Base-by-base conservation (phyloP, 2,329 filamentous ascomycete genomes). In the Phaeophleospora eucalypticola region DNA sequence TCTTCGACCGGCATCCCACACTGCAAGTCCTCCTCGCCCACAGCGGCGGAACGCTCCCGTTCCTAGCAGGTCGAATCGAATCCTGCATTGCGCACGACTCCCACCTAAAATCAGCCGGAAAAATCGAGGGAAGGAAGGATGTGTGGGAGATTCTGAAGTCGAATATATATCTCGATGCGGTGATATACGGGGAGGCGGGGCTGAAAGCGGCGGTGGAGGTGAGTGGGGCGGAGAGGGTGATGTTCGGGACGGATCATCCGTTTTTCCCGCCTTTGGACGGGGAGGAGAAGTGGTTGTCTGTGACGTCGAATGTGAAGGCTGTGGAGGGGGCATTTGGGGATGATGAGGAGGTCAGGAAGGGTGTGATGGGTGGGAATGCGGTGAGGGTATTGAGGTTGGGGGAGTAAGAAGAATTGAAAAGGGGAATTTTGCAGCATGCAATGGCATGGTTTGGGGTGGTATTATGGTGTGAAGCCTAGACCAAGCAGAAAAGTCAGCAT, bases 101-200 rank as follows among this genome's bases (percentile, higher is more conserved):
- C 0, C 82, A 89, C 62, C 76, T 94, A 33, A 79, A 84, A 45
- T 72, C 75, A 1, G 77, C 82, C 50, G 84, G 83, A 8, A 81
- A 77, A 60, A 70, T 75, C 1, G 67, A 72, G 10, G 74, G 80
- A 68, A 75, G 71, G 75, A 70, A 76, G 45, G 74, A 73, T 45
- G 67, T 85, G 0, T 84, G 81, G 82, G 80, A 84, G 58, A 71
- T 86, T 2, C 54, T 86, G 54, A 80, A 78, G 60, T 83, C 81
- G 53, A 93, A 95, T 69, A 79, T 95, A 37, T 93, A 89, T 63
- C 77, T 96, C 1, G 89, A 95, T 68, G 89, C 89, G 0, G 89
- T 95, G 12, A 80, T 94, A 4, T 89, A 93, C 66, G 87, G 84
- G 0, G 81, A 85, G 38, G 81, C 87, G 8, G 86, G 85, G 0